Evolutionary conservation across 1,284 basidiomycete genomes (phyloP), one percentile per base, ranked within the genome.

Genomic region (Ganoderma lucidum): DNA sequence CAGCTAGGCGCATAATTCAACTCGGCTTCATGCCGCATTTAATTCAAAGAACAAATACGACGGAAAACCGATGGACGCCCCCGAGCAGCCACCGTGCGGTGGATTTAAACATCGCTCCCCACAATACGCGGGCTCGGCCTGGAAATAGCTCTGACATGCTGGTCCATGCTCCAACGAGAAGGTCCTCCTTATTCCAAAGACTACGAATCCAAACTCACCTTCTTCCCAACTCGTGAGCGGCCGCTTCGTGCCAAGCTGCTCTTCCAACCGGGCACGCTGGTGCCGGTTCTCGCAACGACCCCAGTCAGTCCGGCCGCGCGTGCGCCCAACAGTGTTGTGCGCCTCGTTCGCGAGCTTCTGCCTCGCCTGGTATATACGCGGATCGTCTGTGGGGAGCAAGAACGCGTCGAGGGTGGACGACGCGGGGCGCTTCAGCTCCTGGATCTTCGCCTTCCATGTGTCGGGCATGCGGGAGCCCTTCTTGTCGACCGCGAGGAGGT

Each of bases 191-290:
- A 51, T 51, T 12, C 12, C 17, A 48, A 48, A 12, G 12, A 8
- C 23, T 1, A 19, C 15, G 19, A 37, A 58, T n/a, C 4, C 19
- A n/a, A 41, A 41, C 84, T 66, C 74, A 90, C 94, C 94, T 84
- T 98, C 96, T 71, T 97, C 94, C 96, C 96, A 98, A 74, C 90
- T 91, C 0, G 97, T 98, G 45, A 97, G 82, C 0, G 96, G 96
- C 37, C 96, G 89, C 75, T 95, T 93, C 28, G 88, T 84, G 5
- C 96, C 96, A 35, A 98, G 83, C 12, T 85, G 82, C 75, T 98
- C 96, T 71, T 97, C 95, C 9, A 95, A 85, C 42, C 96, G 86
- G 10, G 95, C 93, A 51, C 95, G 89, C 71, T 96, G 94, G 81
- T 98, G 96, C 39, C 96, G 90, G 60, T 93, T 94, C 80, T 98